Evolutionary conservation across 192 early-diverging fungal genomes (phyloP).

Genomic region (Pilobolus umbonatus): DNA sequence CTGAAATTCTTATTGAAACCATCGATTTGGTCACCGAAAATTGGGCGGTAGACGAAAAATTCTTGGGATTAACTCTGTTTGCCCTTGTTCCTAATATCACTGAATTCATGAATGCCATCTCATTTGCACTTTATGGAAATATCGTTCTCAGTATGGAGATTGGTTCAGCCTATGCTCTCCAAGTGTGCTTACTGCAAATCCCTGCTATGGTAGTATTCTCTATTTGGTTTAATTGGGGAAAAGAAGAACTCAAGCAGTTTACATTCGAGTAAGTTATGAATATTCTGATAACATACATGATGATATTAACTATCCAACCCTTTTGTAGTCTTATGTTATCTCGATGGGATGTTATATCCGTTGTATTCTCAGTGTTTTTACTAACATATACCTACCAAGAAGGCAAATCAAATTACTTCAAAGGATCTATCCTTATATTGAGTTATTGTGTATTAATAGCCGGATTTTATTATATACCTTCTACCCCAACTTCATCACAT

Average conservation of each 20-base stretch:
- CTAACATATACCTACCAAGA: conserved; percentile 93
- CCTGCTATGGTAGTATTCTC: conserved; percentile 89
- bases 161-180: conserved; percentile 92
- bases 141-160: conserved; percentile 81
- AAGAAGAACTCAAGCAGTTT: conserved; percentile 23
- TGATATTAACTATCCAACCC: neutral
- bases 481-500: no score
- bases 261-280: conserved; percentile 30
- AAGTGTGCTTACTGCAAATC: conserved; percentile 95
- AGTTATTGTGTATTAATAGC: conserved; percentile 80
- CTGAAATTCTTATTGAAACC: conserved; percentile 87
- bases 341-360: conserved; percentile 38
- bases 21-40: conserved; percentile 76
- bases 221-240: conserved; percentile 45
- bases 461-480: conserved; percentile 75
- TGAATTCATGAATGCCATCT: conserved; percentile 92
- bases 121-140: conserved; percentile 91
- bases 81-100: conserved; percentile 93
- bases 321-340: conserved; percentile 32
- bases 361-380: conserved; percentile 55
- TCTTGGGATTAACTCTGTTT: conserved; percentile 90
- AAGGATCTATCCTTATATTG: conserved; percentile 85
- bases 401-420: conserved; percentile 96
- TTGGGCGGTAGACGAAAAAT: conserved; percentile 73
- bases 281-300: neutral